Percentiles rank a stretch among this genome's conserved stretches.
Evolutionary conservation across 2,329 filamentous ascomycete genomes (phyloP).

Genomic region (Colletotrichum tabaci): DNA sequence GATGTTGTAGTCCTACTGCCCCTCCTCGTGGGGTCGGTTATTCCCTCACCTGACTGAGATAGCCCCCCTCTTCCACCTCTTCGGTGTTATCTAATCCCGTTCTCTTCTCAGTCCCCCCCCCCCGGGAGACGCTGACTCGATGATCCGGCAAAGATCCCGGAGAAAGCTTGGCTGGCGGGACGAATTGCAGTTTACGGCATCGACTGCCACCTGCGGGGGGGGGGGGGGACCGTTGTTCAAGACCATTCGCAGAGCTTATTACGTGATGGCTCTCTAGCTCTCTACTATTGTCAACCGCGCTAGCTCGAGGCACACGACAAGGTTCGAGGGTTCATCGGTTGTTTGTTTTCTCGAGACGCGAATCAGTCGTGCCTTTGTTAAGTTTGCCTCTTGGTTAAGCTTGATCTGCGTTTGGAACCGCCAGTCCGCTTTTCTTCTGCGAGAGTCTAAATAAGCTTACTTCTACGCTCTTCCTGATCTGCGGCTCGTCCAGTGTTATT

Average conservation of each 20-base stretch:
- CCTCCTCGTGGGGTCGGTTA: too few species aligned
- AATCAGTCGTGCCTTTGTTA: neutral
- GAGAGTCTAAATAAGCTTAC: constrained; percentile 31
- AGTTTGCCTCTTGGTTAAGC: neutral
- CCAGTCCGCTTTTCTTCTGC: neutral
- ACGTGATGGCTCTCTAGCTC: neutral
- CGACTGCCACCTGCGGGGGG: constrained; percentile 17
- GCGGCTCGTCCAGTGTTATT: neutral
- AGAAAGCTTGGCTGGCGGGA: constrained; percentile 4
- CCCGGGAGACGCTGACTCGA: constrained; percentile 10
- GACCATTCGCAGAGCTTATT: constrained; percentile 7
- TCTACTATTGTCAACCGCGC: neutral
- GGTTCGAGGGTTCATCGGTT: neutral
- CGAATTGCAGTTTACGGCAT: constrained; percentile 35
- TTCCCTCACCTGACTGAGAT: neutral
- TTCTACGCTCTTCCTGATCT: neutral
- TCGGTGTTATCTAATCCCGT: too few species aligned
- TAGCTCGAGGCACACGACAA: constrained; percentile 1
- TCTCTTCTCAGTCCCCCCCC: neutral
- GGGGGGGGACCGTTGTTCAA: constrained; percentile 4
- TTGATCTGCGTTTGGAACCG: neutral
- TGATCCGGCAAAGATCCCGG: neutral
- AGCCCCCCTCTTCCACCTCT: neutral
- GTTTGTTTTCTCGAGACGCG: neutral
- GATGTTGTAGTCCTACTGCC: neutral